Base-by-base conservation (phyloP, 2,329 filamentous ascomycete species). In the Monosporascus sp. region DNA sequence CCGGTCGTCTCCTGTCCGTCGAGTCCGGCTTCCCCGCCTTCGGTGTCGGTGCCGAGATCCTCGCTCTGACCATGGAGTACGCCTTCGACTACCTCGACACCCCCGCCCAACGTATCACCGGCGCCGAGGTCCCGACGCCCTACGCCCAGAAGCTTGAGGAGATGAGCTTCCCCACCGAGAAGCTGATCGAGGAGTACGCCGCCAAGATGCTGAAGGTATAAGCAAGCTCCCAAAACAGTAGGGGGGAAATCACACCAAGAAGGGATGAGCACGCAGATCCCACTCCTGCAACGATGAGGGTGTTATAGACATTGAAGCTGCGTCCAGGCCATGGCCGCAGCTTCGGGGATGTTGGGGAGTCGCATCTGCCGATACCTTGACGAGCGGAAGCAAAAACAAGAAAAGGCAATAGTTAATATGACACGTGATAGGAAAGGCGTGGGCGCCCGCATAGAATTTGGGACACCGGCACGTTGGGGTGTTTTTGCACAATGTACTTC, bases 21-120 rank as follows among this genome's bases (percentile, higher is more conserved):
- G 93, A 97, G 77, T 97, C 91, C 53, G 94, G 93, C 60, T 99
- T 92, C 84, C 94, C 94, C 59, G 89, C 90, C 67, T 99, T 92
- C 70, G 94, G 94, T 71, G 90, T 99, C 63, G 83, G 87, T 55
- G 83, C 93, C 54, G 94, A 99, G 78, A 91, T 99, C 66, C 83
- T 99, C 59, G 94, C 94, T 55, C 80, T 97, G 56, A 87, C 90
- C 59, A 96, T 96, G 88, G 94, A 99, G 77, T 99, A 97, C 74
- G 92, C 85, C 59, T 99, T 97, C 70, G 94, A 99, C 78, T 97
- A 96, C 79, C 87, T 99, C 61, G 87, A 97, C 68, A 90, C 91
- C 53, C 94, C 94, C 48, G 94, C 91, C 57, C 88, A 93, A 74
- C 87, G 94, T 73, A 86, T 99, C 67, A 97, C 94, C 55, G 94